Evolutionary conservation across 129 eudicot species (phyloP), one percentile per base, ranked within the genome.

Genomic region (Tanacetum coccineum): DNA sequence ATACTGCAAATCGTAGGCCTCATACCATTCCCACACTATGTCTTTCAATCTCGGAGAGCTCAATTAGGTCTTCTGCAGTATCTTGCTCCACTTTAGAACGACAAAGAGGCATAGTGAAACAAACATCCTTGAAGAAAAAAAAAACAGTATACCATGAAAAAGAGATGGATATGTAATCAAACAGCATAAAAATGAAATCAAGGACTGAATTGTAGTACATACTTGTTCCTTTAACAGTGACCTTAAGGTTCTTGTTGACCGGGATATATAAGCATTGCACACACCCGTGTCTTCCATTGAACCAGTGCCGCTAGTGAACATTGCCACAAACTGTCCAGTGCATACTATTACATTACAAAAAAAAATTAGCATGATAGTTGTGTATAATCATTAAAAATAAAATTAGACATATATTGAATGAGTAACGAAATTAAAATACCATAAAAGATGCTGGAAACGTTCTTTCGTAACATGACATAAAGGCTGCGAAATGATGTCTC

Each of bases 401-500:
- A 28, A 6, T 57, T 6, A 74, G 28, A 2, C 9, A 57, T n/a
- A 57, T 25, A 20, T 3, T 56, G 14, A 10, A 55, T 4, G 17
- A 26, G n/a, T 4, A 58, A 39, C 14, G 26, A 26, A 13, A 59
- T 17, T 3, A 69, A 40, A 17, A 59, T 87, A 91, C 97, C 97
- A 64, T 91, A 91, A 64, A 91, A 91, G 6, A 91, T 44, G 72
- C 74, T 72, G 28, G 85, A 81, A 59, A 54, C 46, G 45, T 77
- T 87, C 82, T 81, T 91, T 70, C 97, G 77, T 19, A 91, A 72
- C 90, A 83, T 79, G 83, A 82, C 81, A 67, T 91, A 91, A 59
- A 91, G 88, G 80, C 94, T 84, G 32, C 97, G 92, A 53, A 91
- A 87, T 51, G 97, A 74, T 8, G 84, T 95, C 76, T 91, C 93